phyloP scores from a whole-genome alignment of 306 rosid genomes.

The Canavalia gladiata region DNA sequence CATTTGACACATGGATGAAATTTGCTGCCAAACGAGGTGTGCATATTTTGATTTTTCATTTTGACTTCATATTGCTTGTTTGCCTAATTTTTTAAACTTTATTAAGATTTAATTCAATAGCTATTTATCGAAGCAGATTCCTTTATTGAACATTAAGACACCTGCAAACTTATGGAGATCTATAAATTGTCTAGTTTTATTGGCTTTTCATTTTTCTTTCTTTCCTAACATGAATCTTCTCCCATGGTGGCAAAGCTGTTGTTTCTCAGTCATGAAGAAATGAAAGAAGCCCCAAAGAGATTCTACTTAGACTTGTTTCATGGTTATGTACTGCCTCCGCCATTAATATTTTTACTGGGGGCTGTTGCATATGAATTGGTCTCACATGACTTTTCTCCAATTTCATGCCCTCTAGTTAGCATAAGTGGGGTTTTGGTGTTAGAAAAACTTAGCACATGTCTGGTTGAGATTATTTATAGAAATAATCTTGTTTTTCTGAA shows the following conservation, averaged over 20 bases:
- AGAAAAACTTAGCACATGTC: background rate
- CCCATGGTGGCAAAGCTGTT: constrained; percentile 20
- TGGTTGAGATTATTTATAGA: no score
- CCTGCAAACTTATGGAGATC: constrained; percentile 33
- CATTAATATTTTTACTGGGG: constrained; percentile 7
- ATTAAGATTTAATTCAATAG: constrained; percentile 29
- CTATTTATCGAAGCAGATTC: constrained; percentile 31
- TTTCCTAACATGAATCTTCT: constrained; percentile 12
- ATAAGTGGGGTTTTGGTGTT: constrained; percentile 4
- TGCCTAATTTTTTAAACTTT: constrained; percentile 13
- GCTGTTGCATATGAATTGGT: constrained; percentile 16
- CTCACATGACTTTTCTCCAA: background rate
- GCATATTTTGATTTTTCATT: constrained; percentile 21
- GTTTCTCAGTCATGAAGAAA: constrained; percentile 6
- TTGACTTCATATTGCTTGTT: constrained; percentile 21
- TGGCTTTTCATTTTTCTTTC: constrained; percentile 27
- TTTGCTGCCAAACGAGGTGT: constrained; percentile 83
- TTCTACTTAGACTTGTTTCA: background rate
- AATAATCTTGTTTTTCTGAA: no score
- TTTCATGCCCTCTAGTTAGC: constrained; percentile 1
- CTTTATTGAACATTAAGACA: constrained; percentile 27
- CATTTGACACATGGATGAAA: constrained; percentile 79
- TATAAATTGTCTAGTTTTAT: constrained; percentile 11
- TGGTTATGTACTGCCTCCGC: background rate
- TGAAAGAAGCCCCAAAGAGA: constrained; percentile 29